phyloP scores from a whole-genome alignment of 2,329 filamentous ascomycete genomes.

The Aspergillus fumigatiaffinis region DNA sequence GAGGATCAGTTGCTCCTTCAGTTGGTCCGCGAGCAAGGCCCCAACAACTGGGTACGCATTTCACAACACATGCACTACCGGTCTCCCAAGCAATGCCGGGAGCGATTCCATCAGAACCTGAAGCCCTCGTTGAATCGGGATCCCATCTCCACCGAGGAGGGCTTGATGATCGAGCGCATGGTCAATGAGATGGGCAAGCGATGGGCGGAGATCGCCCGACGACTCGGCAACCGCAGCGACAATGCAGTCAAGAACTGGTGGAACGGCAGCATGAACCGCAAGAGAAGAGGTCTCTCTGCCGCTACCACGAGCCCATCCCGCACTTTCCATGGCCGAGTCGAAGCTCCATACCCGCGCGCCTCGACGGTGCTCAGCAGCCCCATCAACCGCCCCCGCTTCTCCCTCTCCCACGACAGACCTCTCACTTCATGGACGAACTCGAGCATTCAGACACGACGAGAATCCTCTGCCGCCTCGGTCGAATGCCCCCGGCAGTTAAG shows the following conservation, averaged over 20 bases:
- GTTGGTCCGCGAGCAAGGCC: conserved; percentile 67
- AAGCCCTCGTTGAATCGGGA: conserved; percentile 71
- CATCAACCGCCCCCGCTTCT: conserved; percentile 24
- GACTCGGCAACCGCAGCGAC: conserved; percentile 79
- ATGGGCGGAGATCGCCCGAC: conserved; percentile 88
- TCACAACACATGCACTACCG: conserved; percentile 70
- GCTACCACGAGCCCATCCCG: conserved; percentile 35
- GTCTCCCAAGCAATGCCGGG: conserved; percentile 90
- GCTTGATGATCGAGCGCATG: conserved; percentile 68
- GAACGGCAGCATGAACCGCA: conserved; percentile 88
- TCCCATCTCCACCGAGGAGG: conserved; percentile 69
- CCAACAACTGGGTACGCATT: conserved; percentile 88
- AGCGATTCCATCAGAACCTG: conserved; percentile 90
- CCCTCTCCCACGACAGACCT: conserved; percentile 19
- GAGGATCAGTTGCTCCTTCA: conserved; percentile 70
- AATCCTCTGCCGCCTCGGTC: conserved; percentile 20
- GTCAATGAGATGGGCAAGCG: conserved; percentile 76
- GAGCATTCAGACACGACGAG: conserved; percentile 18
- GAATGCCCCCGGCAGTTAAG: conserved; percentile 29
- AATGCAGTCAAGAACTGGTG: conserved; percentile 98
- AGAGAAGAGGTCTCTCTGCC: conserved; percentile 49
- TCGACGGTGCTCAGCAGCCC: conserved; percentile 27
- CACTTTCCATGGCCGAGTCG: conserved; percentile 35
- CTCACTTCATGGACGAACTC: conserved; percentile 18
- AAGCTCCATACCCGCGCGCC: conserved; percentile 35